Evolutionary conservation across 2,329 filamentous ascomycete species (phyloP).

Genomic region (Clonostachys solani): DNA sequence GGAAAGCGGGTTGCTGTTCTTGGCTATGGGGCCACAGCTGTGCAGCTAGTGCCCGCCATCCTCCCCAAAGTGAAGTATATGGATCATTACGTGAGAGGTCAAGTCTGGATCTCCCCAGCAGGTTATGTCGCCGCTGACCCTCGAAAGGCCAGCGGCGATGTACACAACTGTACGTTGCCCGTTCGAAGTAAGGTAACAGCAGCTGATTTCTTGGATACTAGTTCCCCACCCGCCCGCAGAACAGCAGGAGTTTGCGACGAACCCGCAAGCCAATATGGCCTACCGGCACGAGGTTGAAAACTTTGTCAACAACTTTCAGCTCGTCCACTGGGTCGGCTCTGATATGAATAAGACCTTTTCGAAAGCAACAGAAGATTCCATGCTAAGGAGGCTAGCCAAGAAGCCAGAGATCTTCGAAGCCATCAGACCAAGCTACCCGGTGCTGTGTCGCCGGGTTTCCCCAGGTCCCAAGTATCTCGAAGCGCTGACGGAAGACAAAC

Average conservation of each 20-base stretch:
- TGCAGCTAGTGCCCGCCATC: conserved; percentile 42
- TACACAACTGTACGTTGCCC: no score
- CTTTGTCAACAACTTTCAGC: neutral
- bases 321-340: neutral
- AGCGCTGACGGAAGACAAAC: conserved; percentile 35
- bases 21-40: conserved; percentile 49
- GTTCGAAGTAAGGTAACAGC: no score
- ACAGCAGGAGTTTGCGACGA: neutral
- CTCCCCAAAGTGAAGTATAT: conserved; percentile 24
- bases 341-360: neutral
- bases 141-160: neutral
- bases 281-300: neutral
- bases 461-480: conserved; percentile 43
- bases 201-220: neutral
- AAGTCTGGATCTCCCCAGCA: conserved; percentile 33
- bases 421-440: conserved; percentile 11
- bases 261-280: neutral
- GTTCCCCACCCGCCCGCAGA: neutral
- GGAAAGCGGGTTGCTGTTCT: conserved; percentile 50
- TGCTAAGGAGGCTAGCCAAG: conserved; percentile 5
- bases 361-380: neutral
- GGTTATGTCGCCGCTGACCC: neutral
- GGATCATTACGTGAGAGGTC: conserved; percentile 34
- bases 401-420: conserved; percentile 37
- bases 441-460: conserved; percentile 42